phyloP scores from a whole-genome alignment of 192 early-diverging fungal species.

The Phlyctochytrium arcticum region DNA sequence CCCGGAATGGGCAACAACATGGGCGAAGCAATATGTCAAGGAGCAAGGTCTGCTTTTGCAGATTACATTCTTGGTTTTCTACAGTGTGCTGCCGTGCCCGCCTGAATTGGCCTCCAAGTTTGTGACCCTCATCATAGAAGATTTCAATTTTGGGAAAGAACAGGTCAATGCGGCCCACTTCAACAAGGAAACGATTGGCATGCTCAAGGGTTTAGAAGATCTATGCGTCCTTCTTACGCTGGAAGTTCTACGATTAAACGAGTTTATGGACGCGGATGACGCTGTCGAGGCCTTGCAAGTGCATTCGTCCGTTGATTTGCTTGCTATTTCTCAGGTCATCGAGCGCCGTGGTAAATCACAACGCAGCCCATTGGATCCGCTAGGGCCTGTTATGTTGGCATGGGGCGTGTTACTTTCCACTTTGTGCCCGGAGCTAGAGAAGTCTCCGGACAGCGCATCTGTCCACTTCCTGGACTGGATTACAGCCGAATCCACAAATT shows the following conservation, averaged over 20 bases:
- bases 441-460: neutral
- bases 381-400: constrained; percentile 32
- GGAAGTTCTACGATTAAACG: constrained; percentile 24
- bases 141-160: constrained; percentile 23
- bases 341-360: neutral
- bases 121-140: constrained; percentile 4
- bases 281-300: neutral
- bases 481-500: neutral
- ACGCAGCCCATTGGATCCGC: neutral
- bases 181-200: constrained; percentile 20
- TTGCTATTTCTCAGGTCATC: constrained; percentile 5
- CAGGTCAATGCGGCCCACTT: constrained; percentile 37
- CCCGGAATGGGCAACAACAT: constrained; percentile 19
- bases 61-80: constrained; percentile 39
- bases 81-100: constrained; percentile 10
- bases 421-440: neutral
- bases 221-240: constrained; percentile 31
- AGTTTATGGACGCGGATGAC: neutral
- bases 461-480: neutral
- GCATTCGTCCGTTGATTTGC: neutral
- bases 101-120: neutral
- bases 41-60: constrained; percentile 39
- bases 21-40: constrained; percentile 35
- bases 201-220: constrained; percentile 23
- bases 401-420: constrained; percentile 32